Conservation (phyloP, 2,329 filamentous ascomycete species). For the Penicillium sp. region DNA sequence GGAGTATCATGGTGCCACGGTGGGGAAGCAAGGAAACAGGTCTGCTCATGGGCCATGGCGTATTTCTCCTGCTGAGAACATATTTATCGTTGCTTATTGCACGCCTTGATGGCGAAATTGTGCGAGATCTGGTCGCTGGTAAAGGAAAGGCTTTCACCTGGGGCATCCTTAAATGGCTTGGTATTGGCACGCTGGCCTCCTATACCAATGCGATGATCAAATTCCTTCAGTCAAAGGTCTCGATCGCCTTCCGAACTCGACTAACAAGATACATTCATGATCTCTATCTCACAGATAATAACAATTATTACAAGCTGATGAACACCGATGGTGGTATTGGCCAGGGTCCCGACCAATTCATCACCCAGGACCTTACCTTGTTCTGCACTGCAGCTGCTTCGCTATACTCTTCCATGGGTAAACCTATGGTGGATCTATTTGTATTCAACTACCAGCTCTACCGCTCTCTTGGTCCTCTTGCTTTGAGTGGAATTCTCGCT, state of each 20-base stretch:
- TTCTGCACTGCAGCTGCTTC: slow-evolving; percentile 93
- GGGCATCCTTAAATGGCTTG: slow-evolving; percentile 93
- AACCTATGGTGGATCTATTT: slow-evolving; percentile 92
- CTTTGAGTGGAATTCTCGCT: slow-evolving; percentile 77
- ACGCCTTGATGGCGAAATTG: slow-evolving; percentile 90
- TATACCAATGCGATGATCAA: slow-evolving; percentile 99
- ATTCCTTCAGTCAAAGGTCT: slow-evolving; percentile 95
- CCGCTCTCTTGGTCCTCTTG: slow-evolving; percentile 82
- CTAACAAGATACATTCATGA: slow-evolving; percentile 97
- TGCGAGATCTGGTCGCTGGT: slow-evolving; percentile 91
- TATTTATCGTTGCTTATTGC: slow-evolving; percentile 94
- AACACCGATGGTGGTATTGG: slow-evolving; percentile 92
- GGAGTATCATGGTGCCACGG: slow-evolving; percentile 96
- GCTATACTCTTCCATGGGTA: slow-evolving; percentile 94
- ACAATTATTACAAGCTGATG: slow-evolving; percentile 93
- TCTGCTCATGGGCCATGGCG: slow-evolving; percentile 78
- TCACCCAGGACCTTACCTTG: slow-evolving; percentile 91
- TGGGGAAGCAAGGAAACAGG: slow-evolving; percentile 96
- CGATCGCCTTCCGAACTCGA: slow-evolving; percentile 93
- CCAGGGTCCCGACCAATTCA: slow-evolving; percentile 91
- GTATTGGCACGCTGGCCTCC: slow-evolving; percentile 86
- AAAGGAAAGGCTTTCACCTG: slow-evolving; percentile 84
- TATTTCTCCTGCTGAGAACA: slow-evolving; percentile 86
- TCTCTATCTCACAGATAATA: slow-evolving; percentile 87
- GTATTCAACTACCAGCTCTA: slow-evolving; percentile 99